Evolutionary conservation across 768 basidiomycete species (phyloP), one percentile per base, ranked within the genome.

Genomic region (Lenzites betulinus): DNA sequence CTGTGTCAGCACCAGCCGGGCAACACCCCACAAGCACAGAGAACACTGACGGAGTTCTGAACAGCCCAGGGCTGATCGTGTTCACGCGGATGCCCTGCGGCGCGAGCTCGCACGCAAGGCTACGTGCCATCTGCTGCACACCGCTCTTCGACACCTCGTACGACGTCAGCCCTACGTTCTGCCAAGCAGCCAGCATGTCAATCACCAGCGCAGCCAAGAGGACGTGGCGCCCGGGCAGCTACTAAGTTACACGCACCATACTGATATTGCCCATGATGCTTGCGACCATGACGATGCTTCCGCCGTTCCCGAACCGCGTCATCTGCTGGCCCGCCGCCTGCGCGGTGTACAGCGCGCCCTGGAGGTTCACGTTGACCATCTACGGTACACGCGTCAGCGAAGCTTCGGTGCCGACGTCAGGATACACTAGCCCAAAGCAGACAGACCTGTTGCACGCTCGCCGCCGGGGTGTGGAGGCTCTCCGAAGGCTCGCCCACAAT

Each of bases 41-140:
- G 13, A 16, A 18, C 53, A 60, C 69, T 38, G 51, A 86, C 86
- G 77, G 77, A 3, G 89, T 91, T 67, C 87, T 86, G 26, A 90
- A 88, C 66, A 88, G 81, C 3, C 89, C 89, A 0, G 89, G 89
- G 8, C 89, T 91, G 52, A 92, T 77, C 7, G 85, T 78, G 70
- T 92, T 92, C 58, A 90, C 88, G 1, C 90, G 79, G 52, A 92
- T 90, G 0, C 77, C 73, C 69, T 84, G 74, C 26, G 66, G 71
- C 0, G 85, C 89, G 1, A 92, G 79, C 69, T 92, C 90, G 66
- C 87, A 89, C 2, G 89, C 90, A 87, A 92, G 86, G 70, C 86
- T 89, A 41, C 90, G 82, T 2, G 79, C 83, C 87, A 90, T 89
- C 73, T 92, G 90, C 35, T 89, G 72, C 15, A 92, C 88, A 1